Evolutionary conservation across 768 basidiomycete species (phyloP), one percentile per base, ranked within the genome.

Genomic region (Sistotremastrum suecicum): DNA sequence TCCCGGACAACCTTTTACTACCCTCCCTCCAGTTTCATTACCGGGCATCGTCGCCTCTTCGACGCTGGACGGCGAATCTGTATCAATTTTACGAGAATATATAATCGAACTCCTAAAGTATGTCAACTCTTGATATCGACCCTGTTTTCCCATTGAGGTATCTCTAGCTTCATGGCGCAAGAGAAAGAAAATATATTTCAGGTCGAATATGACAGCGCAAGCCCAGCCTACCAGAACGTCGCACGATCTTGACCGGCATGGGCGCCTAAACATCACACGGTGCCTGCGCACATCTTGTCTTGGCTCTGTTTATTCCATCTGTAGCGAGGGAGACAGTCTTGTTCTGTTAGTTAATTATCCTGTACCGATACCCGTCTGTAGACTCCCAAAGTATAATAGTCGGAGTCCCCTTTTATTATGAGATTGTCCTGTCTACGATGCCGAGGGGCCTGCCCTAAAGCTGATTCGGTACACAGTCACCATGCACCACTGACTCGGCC

Each of bases 11-110:
- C 20, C 35, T 20, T 7, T 28, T 5, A 6, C 7, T 20, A n/a
- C 34, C 33, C n/a, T 43, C 36, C 7, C 32, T 11, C 11, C 51
- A 95, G 94, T 98, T 61, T 89, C 82, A 52, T 69, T 98, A 36
- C 95, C 94, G 1, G 76, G 78, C 53, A 91, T 95, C 76, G 81
- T 97, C 33, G 78, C 82, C 1, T 79, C 75, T 50, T 90, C 92
- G 9, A 78, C 76, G n/a, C 80, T 98, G 70, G 94, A 99, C 57
- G 66, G 77, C 2, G 91, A 94, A 58, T 86, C 85, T 8, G 80
- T 92, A 12, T 65, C 63, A 28, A 67, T 95, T 5, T 75, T 99
- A 9, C 68, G 82, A 50, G 92, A 97, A 53, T 90, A 97, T 60
- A 79, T 88, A 50, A 83, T 85, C 48, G 90, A 95, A 58, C 66